phyloP scores from a whole-genome alignment of 116 monocot species.

The Dioscorea cayenensis region DNA sequence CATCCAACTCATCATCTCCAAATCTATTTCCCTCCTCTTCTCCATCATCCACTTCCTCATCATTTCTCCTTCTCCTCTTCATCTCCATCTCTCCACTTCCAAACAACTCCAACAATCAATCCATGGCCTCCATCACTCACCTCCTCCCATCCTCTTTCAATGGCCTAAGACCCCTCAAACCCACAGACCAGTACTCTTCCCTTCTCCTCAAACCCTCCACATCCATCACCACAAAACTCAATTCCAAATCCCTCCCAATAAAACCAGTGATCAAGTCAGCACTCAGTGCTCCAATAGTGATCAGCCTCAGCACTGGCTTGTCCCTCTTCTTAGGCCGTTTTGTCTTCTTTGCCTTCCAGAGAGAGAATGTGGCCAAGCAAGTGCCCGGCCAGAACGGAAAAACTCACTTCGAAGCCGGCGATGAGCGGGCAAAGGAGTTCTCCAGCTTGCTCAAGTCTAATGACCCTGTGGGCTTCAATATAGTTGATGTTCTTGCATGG shows the following conservation, averaged over 20 bases:
- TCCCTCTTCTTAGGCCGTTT: slow-evolving; percentile 96
- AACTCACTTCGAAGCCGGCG: slow-evolving; percentile 93
- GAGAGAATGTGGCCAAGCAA: slow-evolving; percentile 98
- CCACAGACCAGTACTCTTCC: neutral
- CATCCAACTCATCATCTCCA: neutral
- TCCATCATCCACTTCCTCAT: neutral
- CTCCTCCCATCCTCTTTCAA: slow-evolving; percentile 6
- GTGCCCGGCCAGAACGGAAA: slow-evolving; percentile 93
- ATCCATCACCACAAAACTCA: neutral
- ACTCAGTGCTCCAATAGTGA: slow-evolving; percentile 75
- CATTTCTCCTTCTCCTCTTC: neutral
- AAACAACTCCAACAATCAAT: neutral
- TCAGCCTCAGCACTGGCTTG: slow-evolving; percentile 91
- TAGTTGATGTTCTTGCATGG: slow-evolving; percentile 95
- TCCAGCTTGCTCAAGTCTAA: slow-evolving; percentile 74
- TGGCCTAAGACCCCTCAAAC: neutral
- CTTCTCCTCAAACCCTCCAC: neutral
- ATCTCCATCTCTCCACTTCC: slow-evolving; percentile 27
- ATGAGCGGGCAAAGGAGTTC: slow-evolving; percentile 76
- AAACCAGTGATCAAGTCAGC: slow-evolving; percentile 33
- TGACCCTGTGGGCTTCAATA: slow-evolving; percentile 96
- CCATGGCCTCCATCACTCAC: slow-evolving; percentile 1
- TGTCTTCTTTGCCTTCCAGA: slow-evolving; percentile 99
- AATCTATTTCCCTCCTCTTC: slow-evolving; percentile 3
- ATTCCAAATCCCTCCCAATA: neutral